Percentiles rank a stretch among this genome's conserved stretches.
These are phyloP conservation scores for Mucor racemosus DNA, from an alignment of 371 early-diverging fungal genomes.

Conservation along the genomic window DNA sequence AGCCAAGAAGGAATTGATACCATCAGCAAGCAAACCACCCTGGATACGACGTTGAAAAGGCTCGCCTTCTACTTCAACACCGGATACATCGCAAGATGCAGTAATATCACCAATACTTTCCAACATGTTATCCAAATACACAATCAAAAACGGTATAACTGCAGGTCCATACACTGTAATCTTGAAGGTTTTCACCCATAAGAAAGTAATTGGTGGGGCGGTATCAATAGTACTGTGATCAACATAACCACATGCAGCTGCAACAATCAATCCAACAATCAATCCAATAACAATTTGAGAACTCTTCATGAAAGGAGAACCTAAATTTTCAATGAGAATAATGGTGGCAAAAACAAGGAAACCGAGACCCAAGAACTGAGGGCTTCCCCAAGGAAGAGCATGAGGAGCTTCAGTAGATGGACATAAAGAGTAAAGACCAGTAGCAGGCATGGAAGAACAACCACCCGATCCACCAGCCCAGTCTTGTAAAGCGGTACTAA, in stretches of 20 bases:
- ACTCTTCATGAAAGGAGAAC: constrained; percentile 71
- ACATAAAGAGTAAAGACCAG: constrained; percentile 61
- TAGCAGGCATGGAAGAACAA: constrained; percentile 45
- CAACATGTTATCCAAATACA: constrained; percentile 58
- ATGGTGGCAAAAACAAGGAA: constrained; percentile 64
- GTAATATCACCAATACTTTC: constrained; percentile 70
- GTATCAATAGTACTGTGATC: constrained; percentile 47
- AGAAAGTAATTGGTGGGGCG: constrained; percentile 63
- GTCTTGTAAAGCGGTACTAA: constrained; percentile 56
- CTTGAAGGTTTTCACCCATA: constrained; percentile 64
- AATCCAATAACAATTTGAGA: constrained; percentile 66
- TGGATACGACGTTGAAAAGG: constrained; percentile 63
- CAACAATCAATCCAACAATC: constrained; percentile 64
- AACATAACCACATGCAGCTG: constrained; percentile 64
- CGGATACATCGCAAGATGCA: constrained; percentile 68
- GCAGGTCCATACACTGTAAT: constrained; percentile 67
- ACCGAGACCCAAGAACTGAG: constrained; percentile 66
- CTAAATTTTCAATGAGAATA: constrained; percentile 65
- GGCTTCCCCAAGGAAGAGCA: constrained; percentile 66
- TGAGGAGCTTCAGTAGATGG: constrained; percentile 60
- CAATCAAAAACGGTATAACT: constrained; percentile 66
- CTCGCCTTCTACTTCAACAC: constrained; percentile 65
- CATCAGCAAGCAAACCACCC: constrained; percentile 71
- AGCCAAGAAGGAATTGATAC: constrained; percentile 58
- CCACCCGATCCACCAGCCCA: constrained; percentile 65